Base-by-base conservation (phyloP, 495 filamentous ascomycete genomes). In the Neurospora sp. region DNA sequence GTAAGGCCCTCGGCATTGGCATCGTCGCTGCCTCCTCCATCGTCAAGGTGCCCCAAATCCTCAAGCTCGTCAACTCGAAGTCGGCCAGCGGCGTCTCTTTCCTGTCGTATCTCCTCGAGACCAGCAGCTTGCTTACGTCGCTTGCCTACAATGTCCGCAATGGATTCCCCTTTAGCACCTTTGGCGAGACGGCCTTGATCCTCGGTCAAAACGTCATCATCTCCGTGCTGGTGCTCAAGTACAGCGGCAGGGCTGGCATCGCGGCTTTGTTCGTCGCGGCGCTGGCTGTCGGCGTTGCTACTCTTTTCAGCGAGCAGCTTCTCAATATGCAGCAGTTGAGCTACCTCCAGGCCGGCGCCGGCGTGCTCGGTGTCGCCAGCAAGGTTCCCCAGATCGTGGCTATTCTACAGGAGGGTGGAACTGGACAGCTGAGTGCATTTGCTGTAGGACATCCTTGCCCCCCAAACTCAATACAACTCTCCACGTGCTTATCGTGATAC, bases 391-490 rank as follows among this genome's bases (percentile, higher is more conserved):
- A 98, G 87, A 97, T 98, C 76, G 85, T 87, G 72, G 90, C 93
- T 35, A 93, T 97, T 80, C 93, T 90, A 85, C 86, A 87, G 74
- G 83, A 97, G 80, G 94, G 93, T 35, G 91, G 93, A 44, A 99
- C 96, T 14, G 96, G 96, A 70, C 95, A 98, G 87, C 85, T 99
- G 80, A 97, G 93, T 80, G 96, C 96, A 72, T 98, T 97, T 82
- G 93, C 94, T 72, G 96, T 98, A 86, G 92, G 88, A 62, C 66
- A 49, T 71, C 46, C 3, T 73, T 69, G 1, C 8, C 20, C 35
- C 31, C 18, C 38, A 31, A 16, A 35, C 3, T 5, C 20, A 5
- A 31, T 11, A 37, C 70, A 72, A n/a, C 39, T 60, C 49, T 27
- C 27, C 23, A 18, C 16, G 27, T 35, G 27, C 20, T 70, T 14